Base-by-base conservation (phyloP, 2,329 filamentous ascomycete species). In the Fusarium sp. region DNA sequence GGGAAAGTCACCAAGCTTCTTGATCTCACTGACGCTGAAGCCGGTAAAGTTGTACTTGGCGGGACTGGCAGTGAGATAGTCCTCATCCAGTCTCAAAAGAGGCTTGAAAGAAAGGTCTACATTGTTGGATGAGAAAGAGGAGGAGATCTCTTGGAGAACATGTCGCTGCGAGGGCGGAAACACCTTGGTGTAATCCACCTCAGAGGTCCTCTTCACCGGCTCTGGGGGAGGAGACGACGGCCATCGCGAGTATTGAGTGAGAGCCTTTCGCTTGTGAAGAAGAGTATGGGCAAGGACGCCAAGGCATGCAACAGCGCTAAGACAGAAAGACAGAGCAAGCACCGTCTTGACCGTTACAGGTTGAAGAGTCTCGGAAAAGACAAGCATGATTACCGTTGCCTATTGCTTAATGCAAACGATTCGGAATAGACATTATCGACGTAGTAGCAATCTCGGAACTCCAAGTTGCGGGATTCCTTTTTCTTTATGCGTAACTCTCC, bases 1-100 rank as follows among this genome's bases (percentile, higher is more conserved):
- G 0, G 94, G 94, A 66, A 97, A 97, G 74, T 93, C 87, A 0
- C 94, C 94, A 2, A 97, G 83, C 1, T 88, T 87, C 64, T 88
- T 88, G 71, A 97, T 87, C 65, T 97, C 94, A 3, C 87, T 86
- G 0, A 92, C 86, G 0, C 92, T 92, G 77, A 95, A 92, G 2
- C 92, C 93, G 47, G 89, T 94, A 2, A 90, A 90, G 2, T 90
- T 91, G 78, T 88, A 92, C 29, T 85, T 85, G 0, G 68, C 67
- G 4, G 80, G 72, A 16, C 76, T 73, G 1, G 82, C 82, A 27
- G 74, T 59, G 9, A 75, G 78, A 62, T 84, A 85, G 64, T 85
- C 79, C 50, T 81, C 77, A 4, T 81, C 80, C 9, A 85, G 54
- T 7, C 71, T 74, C 7, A 85, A 65, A 8, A 84, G 71, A 14